Conservation (phyloP, 306 rosid genomes). For the Rosa persica region DNA sequence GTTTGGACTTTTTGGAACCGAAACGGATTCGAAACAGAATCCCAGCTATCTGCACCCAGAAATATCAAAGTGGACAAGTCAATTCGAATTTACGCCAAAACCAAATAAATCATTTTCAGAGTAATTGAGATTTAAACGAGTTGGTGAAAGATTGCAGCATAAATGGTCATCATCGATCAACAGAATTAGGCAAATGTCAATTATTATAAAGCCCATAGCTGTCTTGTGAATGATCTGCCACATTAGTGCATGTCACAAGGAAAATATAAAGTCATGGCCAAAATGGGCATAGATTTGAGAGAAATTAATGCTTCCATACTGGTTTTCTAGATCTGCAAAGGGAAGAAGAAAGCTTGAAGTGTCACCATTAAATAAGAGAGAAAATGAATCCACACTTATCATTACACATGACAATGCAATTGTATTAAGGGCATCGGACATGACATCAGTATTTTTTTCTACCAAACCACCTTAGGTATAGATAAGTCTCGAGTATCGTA, state of each 20-base stretch:
- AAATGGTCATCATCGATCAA: constrained; percentile 2
- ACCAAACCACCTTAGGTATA: background rate
- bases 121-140: background rate
- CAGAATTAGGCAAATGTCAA: constrained; percentile 21
- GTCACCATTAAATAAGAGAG: background rate
- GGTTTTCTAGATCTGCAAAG: background rate
- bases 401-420: background rate
- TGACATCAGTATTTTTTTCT: background rate
- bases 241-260: constrained; percentile 25
- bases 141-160: constrained; percentile 12
- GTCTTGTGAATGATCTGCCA: constrained; percentile 26
- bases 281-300: background rate
- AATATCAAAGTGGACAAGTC: constrained; percentile 2
- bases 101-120: background rate
- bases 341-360: background rate
- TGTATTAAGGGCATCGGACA: background rate
- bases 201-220: constrained; percentile 28
- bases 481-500: no score
- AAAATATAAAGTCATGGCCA: background rate
- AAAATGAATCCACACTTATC: background rate
- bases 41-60: background rate
- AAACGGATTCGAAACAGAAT: constrained; percentile 21
- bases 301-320: background rate
- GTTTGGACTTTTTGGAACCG: background rate
- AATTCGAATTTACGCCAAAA: background rate